Base-by-base conservation (phyloP, 2,329 filamentous ascomycete genomes). In the Aureobasidium sp. region DNA sequence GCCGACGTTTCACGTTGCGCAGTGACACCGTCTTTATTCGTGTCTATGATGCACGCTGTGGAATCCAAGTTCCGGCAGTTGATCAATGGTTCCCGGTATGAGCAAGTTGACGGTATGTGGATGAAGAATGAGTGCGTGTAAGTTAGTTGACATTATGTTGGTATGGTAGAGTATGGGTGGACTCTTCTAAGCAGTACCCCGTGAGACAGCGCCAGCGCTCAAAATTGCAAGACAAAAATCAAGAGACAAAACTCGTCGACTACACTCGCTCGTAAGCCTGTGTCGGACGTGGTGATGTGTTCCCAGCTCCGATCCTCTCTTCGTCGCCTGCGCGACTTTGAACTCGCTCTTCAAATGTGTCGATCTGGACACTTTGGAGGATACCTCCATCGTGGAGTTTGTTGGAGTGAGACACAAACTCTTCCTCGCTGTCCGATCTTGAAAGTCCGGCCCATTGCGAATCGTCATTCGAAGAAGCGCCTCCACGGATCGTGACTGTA, bases 161-260 rank as follows among this genome's bases (percentile, higher is more conserved):
- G 8, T 16, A 24, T 6, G 19, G 35, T 27, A 17, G 17, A n/a
- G n/a, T 37, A 27, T 25, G 21, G 30, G 22, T 34, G n/a, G n/a
- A 16, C 14, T 21, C n/a, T 34, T 16, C n/a, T 8, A 37, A 21
- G 7, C 24, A 29, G 34, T 30, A 27, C 21, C n/a, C 34, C 25
- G 19, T 24, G n/a, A 6, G 11, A 49, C 19, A 25, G 34, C 45
- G 45, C 45, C 45, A 22, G 34, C 45, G 45, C 45, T 49, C 22
- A 34, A 39, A 49, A 49, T n/a, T 48, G 30, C 44, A 48, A 48
- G 11, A 37, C 22, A 35, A 39, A 49, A 49, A 27, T 14, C 34
- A 49, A 19, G 10, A 21, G n/a, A 27, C 11, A 30, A 39, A 8
- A 4, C 22, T 11, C 22, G 34, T 39, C 7, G 45, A n/a, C 24